Conservation (phyloP, 164 flowering plant species). For the Magnolia kwangsiensis region DNA sequence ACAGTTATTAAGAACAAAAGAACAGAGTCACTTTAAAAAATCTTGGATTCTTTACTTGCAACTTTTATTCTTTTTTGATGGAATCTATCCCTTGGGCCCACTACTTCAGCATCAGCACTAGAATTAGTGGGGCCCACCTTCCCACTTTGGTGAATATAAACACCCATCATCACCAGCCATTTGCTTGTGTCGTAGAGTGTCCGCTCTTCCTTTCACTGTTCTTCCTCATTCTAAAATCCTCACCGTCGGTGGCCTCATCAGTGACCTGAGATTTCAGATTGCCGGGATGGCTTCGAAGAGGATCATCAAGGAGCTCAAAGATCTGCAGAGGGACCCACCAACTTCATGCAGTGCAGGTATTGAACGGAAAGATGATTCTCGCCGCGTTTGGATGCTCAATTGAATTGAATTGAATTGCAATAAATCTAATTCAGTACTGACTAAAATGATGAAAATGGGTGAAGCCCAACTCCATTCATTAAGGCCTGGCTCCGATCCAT, state of each 20-base stretch:
- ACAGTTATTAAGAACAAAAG: no score
- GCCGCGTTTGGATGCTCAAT: no score
- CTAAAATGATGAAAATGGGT: no score
- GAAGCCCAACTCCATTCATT: no score
- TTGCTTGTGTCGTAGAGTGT: not conserved
- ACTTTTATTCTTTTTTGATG: not conserved
- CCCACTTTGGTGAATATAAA: not conserved
- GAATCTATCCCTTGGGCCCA: slow-evolving; percentile 12
- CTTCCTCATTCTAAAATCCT: not conserved
- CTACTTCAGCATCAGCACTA: not conserved
- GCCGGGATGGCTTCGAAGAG: slow-evolving; percentile 13
- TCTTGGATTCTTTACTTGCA: not conserved
- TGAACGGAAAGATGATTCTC: not conserved
- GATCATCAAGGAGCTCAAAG: slow-evolving; percentile 18
- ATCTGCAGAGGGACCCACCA: slow-evolving; percentile 17
- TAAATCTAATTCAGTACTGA: no score
- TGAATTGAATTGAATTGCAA: no score
- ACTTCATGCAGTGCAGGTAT: slow-evolving; percentile 22
- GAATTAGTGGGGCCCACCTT: not conserved
- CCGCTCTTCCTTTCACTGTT: not conserved
- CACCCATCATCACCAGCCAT: not conserved
- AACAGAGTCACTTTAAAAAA: no score
- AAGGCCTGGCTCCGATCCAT: no score
- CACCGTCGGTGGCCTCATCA: not conserved
- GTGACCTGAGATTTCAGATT: not conserved